Evolutionary conservation across 2,329 filamentous ascomycete genomes (phyloP), one percentile per base, ranked within the genome.

Genomic region (Neophaeococcomyces aloes): DNA sequence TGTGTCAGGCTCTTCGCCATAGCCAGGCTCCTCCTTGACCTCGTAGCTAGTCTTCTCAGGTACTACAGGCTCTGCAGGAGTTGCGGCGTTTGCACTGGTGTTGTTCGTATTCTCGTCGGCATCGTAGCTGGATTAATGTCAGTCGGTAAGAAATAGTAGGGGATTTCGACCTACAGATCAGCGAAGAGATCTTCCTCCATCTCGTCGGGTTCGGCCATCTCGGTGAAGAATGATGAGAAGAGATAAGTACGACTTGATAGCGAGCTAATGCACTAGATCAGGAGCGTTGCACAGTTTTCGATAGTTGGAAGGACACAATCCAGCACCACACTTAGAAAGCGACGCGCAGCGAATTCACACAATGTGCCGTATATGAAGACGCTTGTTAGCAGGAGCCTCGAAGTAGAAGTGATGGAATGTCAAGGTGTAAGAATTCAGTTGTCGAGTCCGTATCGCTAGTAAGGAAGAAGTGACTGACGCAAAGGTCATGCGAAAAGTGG

Each of bases 111-210:
- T 68, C 38, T 81, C 77, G 52, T 83, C 78, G 49, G 79, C 80
- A 51, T 84, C 78, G 58, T 83, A 83, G 48, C 80, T 83, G 50
- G 29, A 14, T 53, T 31, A 55, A 25, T 38, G 23, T 38, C 17
- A 27, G 17, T 35, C n/a, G 15, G 7, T 46, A 36, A 42, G 32
- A 39, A 42, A 39, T 48, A 50, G 44, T 18, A 39, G 37, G 33
- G 40, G 29, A 42, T 27, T 30, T 4, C 21, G 45, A 75, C 86
- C 68, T 71, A 94, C 87, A 94, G 77, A 68, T 94, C 88, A 57
- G 87, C 87, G 65, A 94, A 94, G 66, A 94, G 83, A 74, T 94
- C 87, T 59, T 94, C 88, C 56, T 94, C 87, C 55, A 86, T 80
- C 54, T 85, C 84, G 5, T 27, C 23, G 10, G 23, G 23, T 59